Base-by-base conservation (phyloP, 2,329 filamentous ascomycete species). In the Dactylella cylindrospora region DNA sequence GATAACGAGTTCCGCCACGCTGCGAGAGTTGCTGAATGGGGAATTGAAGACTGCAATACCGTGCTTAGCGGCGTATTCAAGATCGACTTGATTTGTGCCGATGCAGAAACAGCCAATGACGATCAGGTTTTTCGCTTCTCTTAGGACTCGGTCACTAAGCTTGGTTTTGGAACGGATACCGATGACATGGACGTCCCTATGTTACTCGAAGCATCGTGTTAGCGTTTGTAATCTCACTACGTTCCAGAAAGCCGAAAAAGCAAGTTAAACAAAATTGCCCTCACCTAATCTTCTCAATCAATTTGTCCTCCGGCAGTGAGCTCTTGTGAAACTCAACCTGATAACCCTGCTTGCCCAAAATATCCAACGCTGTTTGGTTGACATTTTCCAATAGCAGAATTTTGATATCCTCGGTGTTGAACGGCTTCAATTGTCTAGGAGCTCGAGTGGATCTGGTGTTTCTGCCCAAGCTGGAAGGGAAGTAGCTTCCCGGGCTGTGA, bases 21-120 rank as follows among this genome's bases (percentile, higher is more conserved):
- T 95, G 73, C 93, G 86, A 6, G 91, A 97, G 76, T 98, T 98
- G 76, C 88, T 90, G 76, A 98, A 98, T 1, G 93, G 93, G 38
- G 93, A 97, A 77, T 98, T 98, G 83, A 98, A 98, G 66, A 98
- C 93, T 28, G 90, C 90, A 72, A 97, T 95, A 67, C 93, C 90
- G 71, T 87, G 83, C 68, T 80, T 79, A 40, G 89, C 89, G 23
- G 90, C 89, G 71, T 83, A 91, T 64, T 88, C 81, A 61, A 95
- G 82, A 72, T 95, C 85, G 67, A 95, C 90, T 74, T 95, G 90
- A 76, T 95, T 97, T 54, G 93, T 98, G 67, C 93, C 93, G 70
- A 98, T 98, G 74, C 93, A 98, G 80, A 98, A 98, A 77, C 93
- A 98, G 64, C 93, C 93, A 69, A 97, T 83, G 65, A 96, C 93